Evolutionary conservation across 805 yeast species (phyloP).

Genomic region (Saccharomycopsis malanga): DNA sequence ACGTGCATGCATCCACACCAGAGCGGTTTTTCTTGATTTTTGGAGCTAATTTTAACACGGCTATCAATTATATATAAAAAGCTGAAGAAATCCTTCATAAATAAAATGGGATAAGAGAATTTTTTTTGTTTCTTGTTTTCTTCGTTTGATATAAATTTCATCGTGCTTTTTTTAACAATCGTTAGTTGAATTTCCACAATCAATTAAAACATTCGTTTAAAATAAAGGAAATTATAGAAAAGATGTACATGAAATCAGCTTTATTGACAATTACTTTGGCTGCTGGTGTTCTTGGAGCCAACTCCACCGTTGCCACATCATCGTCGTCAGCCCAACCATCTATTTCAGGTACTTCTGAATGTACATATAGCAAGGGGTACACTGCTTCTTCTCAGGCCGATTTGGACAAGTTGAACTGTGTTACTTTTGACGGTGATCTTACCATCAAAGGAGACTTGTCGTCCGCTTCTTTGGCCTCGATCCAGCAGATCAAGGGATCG

Average conservation of each 20-base stretch:
- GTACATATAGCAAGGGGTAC: slow-evolving; percentile 52
- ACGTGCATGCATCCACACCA: too few species aligned
- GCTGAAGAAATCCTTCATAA: too few species aligned
- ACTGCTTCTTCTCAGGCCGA: slow-evolving; percentile 79
- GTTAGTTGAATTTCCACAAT: too few species aligned
- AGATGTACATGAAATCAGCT: slow-evolving; percentile 20
- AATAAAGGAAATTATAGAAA: background rate
- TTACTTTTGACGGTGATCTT: slow-evolving; percentile 74
- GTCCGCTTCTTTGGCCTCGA: slow-evolving; percentile 62
- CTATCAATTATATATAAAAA: too few species aligned
- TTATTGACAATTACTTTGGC: slow-evolving; percentile 16
- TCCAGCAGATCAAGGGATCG: slow-evolving; percentile 72
- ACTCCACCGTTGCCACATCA: slow-evolving; percentile 45
- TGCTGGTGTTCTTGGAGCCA: slow-evolving; percentile 23
- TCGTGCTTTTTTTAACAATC: background rate
- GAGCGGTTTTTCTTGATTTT: too few species aligned
- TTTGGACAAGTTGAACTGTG: slow-evolving; percentile 70
- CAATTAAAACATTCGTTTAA: background rate
- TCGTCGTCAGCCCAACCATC: slow-evolving; percentile 47
- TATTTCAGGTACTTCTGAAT: slow-evolving; percentile 46
- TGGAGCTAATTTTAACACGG: too few species aligned
- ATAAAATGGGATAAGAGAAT: too few species aligned
- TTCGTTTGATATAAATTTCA: background rate
- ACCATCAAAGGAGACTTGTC: slow-evolving; percentile 46
- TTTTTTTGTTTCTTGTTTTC: background rate